Evolutionary conservation across 2,329 filamentous ascomycete genomes (phyloP).

Genomic region (Tolypocladium tundrense): DNA sequence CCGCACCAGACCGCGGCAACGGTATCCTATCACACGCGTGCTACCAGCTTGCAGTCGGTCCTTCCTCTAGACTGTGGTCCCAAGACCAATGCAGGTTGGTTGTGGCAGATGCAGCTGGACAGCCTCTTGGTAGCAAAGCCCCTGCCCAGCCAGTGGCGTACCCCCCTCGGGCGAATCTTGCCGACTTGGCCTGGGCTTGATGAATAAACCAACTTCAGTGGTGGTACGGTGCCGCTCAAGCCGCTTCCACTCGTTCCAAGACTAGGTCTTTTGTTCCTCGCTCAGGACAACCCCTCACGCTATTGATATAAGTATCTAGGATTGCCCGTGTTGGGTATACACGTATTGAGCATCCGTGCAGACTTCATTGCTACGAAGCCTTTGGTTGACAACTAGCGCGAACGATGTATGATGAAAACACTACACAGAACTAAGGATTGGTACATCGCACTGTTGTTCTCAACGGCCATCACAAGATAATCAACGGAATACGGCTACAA

Average conservation of each 20-base stretch:
- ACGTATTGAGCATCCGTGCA: neutral
- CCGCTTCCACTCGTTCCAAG: too few species aligned
- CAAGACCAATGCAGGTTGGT: neutral
- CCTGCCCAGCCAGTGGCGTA: neutral
- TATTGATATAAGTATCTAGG: too few species aligned
- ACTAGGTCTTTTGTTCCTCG: too few species aligned
- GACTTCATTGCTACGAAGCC: neutral
- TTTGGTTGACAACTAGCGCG: neutral
- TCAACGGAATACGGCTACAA: neutral
- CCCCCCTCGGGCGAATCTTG: neutral
- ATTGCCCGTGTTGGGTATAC: too few species aligned
- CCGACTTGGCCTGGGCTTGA: slow-evolving; percentile 1
- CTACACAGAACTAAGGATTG: neutral
- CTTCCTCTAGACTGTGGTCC: neutral
- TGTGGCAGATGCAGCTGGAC: neutral
- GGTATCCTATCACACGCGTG: neutral
- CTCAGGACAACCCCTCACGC: too few species aligned
- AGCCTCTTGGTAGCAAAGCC: neutral
- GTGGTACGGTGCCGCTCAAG: too few species aligned
- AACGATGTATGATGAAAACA: neutral
- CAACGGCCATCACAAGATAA: neutral
- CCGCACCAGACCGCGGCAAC: neutral
- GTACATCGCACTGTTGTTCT: neutral
- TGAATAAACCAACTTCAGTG: too few species aligned
- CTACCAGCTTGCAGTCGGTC: neutral